phyloP scores from a whole-genome alignment of 208 protist genomes.

The Tritrichomonas foetus region DNA sequence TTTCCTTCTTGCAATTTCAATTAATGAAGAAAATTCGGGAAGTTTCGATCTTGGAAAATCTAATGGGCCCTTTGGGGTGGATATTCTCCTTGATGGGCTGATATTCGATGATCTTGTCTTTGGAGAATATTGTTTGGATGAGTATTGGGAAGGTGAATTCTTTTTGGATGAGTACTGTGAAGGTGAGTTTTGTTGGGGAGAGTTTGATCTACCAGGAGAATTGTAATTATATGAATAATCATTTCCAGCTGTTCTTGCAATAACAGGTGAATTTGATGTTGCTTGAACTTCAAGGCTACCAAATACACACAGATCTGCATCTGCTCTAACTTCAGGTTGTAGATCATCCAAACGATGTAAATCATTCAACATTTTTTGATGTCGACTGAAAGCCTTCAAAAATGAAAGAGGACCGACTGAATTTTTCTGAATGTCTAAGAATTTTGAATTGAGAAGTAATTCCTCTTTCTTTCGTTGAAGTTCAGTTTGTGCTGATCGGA shows the following conservation, averaged over 20 bases:
- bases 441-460: not conserved
- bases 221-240: not conserved
- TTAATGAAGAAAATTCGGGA: not conserved
- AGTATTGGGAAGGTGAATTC: not conserved
- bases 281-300: not conserved
- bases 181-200: not conserved
- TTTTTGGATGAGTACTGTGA: not conserved
- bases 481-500: constrained; percentile 1
- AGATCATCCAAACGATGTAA: not conserved
- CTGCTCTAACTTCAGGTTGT: not conserved
- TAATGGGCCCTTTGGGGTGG: too few species aligned
- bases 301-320: not conserved
- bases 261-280: not conserved
- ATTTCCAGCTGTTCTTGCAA: not conserved
- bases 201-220: not conserved
- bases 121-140: not conserved
- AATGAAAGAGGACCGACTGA: not conserved
- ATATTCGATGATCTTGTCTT: not conserved
- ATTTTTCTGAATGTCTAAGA: not conserved
- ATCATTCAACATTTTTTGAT: not conserved
- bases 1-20: not conserved
- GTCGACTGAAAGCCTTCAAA: not conserved
- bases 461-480: not conserved
- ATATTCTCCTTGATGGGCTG: too few species aligned
- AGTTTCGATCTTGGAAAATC: too few species aligned